phyloP scores from a whole-genome alignment of 768 basidiomycete genomes.

The Naematelia encephala region DNA sequence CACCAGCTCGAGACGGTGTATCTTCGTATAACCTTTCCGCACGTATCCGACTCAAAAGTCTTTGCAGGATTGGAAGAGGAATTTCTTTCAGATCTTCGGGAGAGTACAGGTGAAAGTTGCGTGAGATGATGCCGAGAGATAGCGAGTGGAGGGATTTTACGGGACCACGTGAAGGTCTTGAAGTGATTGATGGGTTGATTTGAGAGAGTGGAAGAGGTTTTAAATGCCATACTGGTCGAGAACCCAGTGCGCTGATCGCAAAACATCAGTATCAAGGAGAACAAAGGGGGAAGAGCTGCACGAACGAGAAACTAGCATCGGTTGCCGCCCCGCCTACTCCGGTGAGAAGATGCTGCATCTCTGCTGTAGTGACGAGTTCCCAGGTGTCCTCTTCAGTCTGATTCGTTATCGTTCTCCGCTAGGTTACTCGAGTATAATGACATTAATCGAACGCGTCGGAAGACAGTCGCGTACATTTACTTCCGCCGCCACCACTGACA shows the following conservation, averaged over 20 bases:
- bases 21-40: slow-evolving; percentile 35
- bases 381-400: too few relatives aligned
- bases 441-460: neutral
- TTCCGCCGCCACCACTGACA: neutral
- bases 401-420: too few relatives aligned
- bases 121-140: slow-evolving; percentile 26
- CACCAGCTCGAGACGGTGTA: neutral
- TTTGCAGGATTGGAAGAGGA: slow-evolving; percentile 8
- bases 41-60: slow-evolving; percentile 25
- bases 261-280: neutral
- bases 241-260: neutral
- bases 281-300: neutral
- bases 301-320: neutral
- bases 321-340: neutral
- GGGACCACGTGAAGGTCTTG: slow-evolving; percentile 7
- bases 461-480: neutral
- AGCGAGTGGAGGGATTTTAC: slow-evolving; percentile 19
- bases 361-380: neutral
- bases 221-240: slow-evolving; percentile 30
- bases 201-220: slow-evolving; percentile 32
- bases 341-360: neutral
- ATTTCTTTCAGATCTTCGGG: slow-evolving; percentile 17
- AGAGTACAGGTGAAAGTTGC: slow-evolving; percentile 25
- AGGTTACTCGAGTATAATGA: too few relatives aligned
- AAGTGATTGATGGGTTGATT: slow-evolving; percentile 7